phyloP scores from a whole-genome alignment of 371 early-diverging fungal species.

The Phascolomyces articulosus region DNA sequence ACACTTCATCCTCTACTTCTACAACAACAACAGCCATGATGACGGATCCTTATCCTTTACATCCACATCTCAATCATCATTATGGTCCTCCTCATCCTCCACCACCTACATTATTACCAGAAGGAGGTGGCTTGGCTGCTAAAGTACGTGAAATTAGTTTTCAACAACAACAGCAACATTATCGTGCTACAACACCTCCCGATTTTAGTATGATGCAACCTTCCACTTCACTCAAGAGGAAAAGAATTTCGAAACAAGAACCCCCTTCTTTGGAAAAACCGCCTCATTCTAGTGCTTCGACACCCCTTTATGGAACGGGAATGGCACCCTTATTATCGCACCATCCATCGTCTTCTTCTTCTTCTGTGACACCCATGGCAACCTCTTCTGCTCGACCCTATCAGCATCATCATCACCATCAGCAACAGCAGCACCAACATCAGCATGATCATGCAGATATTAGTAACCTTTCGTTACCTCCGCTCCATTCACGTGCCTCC shows the following conservation, averaged over 20 bases:
- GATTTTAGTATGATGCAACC: slow-evolving; percentile 33
- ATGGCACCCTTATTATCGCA: slow-evolving; percentile 12
- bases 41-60: not conserved
- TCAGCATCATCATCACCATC: not conserved
- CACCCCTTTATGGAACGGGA: slow-evolving; percentile 25
- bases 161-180: slow-evolving; percentile 14
- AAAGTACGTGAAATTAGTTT: slow-evolving; percentile 40
- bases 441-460: slow-evolving; percentile 9
- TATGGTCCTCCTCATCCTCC: slow-evolving; percentile 1
- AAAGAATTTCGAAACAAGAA: slow-evolving; percentile 17
- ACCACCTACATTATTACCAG: not conserved
- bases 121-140: slow-evolving; percentile 35
- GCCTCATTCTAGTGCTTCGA: slow-evolving; percentile 36
- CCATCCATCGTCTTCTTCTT: slow-evolving; percentile 15
- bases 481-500: slow-evolving; percentile 33
- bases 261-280: not conserved
- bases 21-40: slow-evolving; percentile 1
- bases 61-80: slow-evolving; percentile 5
- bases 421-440: too few species aligned
- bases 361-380: slow-evolving; percentile 8
- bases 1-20: too few species aligned
- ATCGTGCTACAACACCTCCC: slow-evolving; percentile 15
- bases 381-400: too few species aligned
- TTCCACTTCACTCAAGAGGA: slow-evolving; percentile 39
- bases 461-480: slow-evolving; percentile 15